A percentile compares a stretch with the other conserved stretches of the same genome.
phyloP scores from a whole-genome alignment of 2,329 filamentous ascomycete genomes.

The Ceratocystis lukuohia region DNA sequence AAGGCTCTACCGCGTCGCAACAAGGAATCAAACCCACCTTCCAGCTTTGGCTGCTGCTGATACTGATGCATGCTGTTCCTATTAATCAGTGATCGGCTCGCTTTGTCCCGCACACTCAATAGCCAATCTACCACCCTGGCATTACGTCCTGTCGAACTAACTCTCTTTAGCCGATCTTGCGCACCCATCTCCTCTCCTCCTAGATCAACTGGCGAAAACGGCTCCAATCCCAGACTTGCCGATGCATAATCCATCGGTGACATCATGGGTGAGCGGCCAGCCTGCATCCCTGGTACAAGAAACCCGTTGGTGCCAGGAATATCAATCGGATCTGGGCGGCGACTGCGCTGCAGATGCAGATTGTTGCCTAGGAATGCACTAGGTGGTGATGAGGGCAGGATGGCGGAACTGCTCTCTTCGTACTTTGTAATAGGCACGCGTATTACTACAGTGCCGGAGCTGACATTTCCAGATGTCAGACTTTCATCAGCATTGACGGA shows the following conservation, averaged over 20 bases:
- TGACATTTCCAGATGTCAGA: not conserved
- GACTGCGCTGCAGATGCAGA: not conserved
- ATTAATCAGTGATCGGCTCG: constrained; percentile 1
- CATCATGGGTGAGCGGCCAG: not conserved
- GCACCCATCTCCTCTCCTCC: not conserved
- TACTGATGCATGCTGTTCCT: not conserved
- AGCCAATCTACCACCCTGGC: constrained; percentile 11
- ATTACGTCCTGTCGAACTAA: constrained; percentile 4
- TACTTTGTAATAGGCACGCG: constrained; percentile 1
- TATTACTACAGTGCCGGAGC: not conserved
- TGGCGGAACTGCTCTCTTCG: constrained; percentile 1
- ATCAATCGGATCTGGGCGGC: constrained; percentile 3
- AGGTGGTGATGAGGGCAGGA: not conserved
- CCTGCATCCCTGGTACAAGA: not conserved
- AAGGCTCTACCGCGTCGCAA: too few relatives aligned
- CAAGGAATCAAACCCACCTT: not conserved
- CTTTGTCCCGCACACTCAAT: not conserved
- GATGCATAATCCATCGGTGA: not conserved
- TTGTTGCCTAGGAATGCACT: not conserved
- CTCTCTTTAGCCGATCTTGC: not conserved
- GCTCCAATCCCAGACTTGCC: not conserved
- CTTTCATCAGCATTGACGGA: not conserved
- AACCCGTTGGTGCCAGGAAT: not conserved
- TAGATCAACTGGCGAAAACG: not conserved
- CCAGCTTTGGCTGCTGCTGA: not conserved